These are phyloP conservation scores for Colletotrichum neosansevieriae DNA, from an alignment of 2,329 filamentous ascomycete species.

Conservation along the genomic window DNA sequence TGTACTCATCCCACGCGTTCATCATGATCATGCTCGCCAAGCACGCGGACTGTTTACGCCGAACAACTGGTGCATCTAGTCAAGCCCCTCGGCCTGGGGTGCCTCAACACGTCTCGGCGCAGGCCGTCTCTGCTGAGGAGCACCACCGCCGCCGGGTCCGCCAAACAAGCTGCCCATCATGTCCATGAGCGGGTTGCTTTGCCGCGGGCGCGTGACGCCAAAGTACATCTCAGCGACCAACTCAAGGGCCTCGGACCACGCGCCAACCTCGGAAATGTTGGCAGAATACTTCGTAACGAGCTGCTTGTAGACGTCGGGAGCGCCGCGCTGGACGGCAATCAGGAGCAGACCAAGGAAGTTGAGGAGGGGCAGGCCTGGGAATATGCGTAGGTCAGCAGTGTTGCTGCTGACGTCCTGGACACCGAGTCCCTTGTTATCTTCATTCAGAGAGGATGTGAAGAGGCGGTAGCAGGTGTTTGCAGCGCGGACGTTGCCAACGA, in stretches of 20 bases:
- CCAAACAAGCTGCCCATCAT: constrained; percentile 98
- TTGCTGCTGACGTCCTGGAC: constrained; percentile 85
- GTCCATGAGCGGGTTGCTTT: constrained; percentile 93
- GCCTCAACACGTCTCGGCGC: constrained; percentile 59
- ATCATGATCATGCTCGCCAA: neutral
- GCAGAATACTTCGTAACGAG: constrained; percentile 83
- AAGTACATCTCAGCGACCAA: constrained; percentile 98
- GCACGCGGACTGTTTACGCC: constrained; percentile 7
- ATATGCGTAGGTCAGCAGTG: constrained; percentile 81
- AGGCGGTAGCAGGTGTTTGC: constrained; percentile 85
- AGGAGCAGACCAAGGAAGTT: constrained; percentile 93
- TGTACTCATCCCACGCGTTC: constrained; percentile 1
- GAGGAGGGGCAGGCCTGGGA: constrained; percentile 90
- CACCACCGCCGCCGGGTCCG: constrained; percentile 69
- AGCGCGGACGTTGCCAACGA: constrained; percentile 89
- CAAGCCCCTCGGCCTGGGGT: constrained; percentile 70
- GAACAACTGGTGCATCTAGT: constrained; percentile 54
- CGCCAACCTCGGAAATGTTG: constrained; percentile 80
- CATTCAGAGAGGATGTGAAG: constrained; percentile 56
- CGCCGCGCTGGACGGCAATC: constrained; percentile 84
- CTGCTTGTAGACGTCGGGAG: constrained; percentile 82
- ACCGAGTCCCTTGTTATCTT: constrained; percentile 65
- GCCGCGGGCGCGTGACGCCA: constrained; percentile 85
- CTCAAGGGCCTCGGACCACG: constrained; percentile 86
- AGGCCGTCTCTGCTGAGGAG: constrained; percentile 54